These are phyloP conservation scores for Yamadazyma atlantica DNA, from an alignment of 1,139 yeast species.

Conservation along the genomic window DNA sequence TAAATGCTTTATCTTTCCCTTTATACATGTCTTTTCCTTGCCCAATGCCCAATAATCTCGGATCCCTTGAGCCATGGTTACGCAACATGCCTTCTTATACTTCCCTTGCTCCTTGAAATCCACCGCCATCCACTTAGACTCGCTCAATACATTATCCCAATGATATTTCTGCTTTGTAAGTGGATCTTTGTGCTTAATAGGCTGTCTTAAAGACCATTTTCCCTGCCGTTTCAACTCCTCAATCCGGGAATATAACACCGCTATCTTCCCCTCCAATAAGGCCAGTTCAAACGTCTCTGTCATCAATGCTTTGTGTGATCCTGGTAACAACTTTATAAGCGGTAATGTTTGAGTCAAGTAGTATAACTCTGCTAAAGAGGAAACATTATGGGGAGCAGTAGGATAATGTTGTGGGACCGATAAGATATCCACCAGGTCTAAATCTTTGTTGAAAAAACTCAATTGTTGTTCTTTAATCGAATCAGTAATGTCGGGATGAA, in stretches of 20 bases:
- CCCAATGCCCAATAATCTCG: constrained; percentile 80
- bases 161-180: constrained; percentile 44
- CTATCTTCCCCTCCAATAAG: constrained; percentile 86
- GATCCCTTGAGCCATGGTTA: constrained; percentile 67
- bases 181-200: constrained; percentile 70
- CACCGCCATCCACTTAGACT: constrained; percentile 80
- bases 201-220: constrained; percentile 92
- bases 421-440: constrained; percentile 37
- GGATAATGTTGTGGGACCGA: constrained; percentile 48
- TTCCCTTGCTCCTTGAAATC: constrained; percentile 75
- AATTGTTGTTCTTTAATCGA: constrained; percentile 21
- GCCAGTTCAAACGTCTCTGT: constrained; percentile 86
- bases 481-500: constrained; percentile 11
- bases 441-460: constrained; percentile 24
- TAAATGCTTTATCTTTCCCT: constrained; percentile 21
- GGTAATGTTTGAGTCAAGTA: constrained; percentile 89
- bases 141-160: constrained; percentile 76
- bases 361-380: constrained; percentile 82
- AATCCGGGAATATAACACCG: constrained; percentile 88
- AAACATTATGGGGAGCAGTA: constrained; percentile 39
- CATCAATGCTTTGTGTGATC: constrained; percentile 81
- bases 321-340: constrained; percentile 72
- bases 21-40: constrained; percentile 58
- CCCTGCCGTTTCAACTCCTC: constrained; percentile 88
- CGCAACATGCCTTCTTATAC: constrained; percentile 68